Evolutionary conservation across 2,329 filamentous ascomycete genomes (phyloP).

Genomic region (Aspergillus ustus): DNA sequence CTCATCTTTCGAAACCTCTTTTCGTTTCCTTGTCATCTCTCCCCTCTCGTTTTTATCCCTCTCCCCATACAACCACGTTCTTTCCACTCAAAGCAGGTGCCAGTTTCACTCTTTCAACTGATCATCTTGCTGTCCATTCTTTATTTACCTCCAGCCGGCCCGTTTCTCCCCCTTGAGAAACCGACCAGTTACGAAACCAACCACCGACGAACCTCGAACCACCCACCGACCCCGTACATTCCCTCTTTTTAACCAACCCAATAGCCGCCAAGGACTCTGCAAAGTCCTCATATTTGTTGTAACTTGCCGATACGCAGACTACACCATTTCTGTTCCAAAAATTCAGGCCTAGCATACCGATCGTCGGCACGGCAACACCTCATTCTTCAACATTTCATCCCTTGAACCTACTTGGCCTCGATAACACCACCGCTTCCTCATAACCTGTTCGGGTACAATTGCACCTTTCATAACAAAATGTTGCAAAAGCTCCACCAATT

Average conservation of each 20-base stretch:
- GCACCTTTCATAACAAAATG: conserved; percentile 3
- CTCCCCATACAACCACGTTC: conserved; percentile 29
- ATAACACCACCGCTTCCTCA: conserved; percentile 12
- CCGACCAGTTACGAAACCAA: conserved; percentile 25
- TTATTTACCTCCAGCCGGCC: conserved; percentile 35
- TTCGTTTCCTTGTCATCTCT: conserved; percentile 25
- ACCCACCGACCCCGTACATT: conserved; percentile 26
- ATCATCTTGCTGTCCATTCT: conserved; percentile 56
- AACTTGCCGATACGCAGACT: conserved; percentile 1
- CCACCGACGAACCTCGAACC: conserved; percentile 15
- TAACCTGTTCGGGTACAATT: conserved; percentile 2
- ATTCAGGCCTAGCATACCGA: conserved; percentile 1
- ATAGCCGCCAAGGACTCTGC: conserved; percentile 7
- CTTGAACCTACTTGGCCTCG: conserved; percentile 18
- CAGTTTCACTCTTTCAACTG: conserved; percentile 71
- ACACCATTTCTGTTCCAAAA: conserved; percentile 4
- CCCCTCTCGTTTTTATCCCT: conserved; percentile 28
- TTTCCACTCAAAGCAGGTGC: conserved; percentile 46
- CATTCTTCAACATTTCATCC: conserved; percentile 17
- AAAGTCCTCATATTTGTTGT: neutral
- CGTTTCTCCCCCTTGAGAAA: conserved; percentile 16
- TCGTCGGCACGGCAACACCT: conserved; percentile 11
- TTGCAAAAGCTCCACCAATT: conserved; percentile 50
- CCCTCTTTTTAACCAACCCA: conserved; percentile 21
- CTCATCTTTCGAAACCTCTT: conserved; percentile 13